Evolutionary conservation across 352 stramenopile genomes (phyloP).

Genomic region (Pseudoperonospora humuli): DNA sequence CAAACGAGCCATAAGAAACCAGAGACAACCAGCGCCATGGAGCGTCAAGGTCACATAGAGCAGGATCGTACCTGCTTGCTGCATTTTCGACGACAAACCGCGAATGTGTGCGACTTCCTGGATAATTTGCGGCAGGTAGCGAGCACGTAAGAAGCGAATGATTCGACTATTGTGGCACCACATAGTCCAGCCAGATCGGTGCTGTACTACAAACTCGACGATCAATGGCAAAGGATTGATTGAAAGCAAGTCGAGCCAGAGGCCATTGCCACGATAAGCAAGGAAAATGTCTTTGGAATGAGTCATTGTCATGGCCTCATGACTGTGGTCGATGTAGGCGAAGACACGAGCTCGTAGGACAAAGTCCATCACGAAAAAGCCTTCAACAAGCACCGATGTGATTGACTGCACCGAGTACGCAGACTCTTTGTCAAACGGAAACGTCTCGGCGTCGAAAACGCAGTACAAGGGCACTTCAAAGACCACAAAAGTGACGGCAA

Average conservation of each 20-base stretch:
- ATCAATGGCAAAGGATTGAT: constrained; percentile 49
- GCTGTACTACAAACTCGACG: constrained; percentile 34
- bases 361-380: constrained; percentile 53
- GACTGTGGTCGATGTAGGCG: constrained; percentile 56
- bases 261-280: constrained; percentile 41
- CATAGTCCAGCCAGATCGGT: constrained; percentile 21
- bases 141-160: constrained; percentile 40
- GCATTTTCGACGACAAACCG: constrained; percentile 51
- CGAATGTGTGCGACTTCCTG: constrained; percentile 47
- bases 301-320: constrained; percentile 54
- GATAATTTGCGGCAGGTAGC: constrained; percentile 41
- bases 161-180: constrained; percentile 42
- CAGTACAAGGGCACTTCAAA: constrained; percentile 64
- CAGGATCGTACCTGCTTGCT: constrained; percentile 45
- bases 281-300: constrained; percentile 62
- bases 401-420: constrained; percentile 44
- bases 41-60: constrained; percentile 57
- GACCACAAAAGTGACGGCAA: constrained; percentile 44
- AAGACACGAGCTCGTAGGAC: constrained; percentile 45
- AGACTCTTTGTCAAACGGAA: constrained; percentile 33
- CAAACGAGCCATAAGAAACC: constrained; percentile 69
- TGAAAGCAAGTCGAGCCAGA: constrained; percentile 48
- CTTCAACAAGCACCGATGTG: constrained; percentile 40
- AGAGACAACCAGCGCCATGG: constrained; percentile 57
- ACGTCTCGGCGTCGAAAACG: constrained; percentile 53